Base-by-base conservation (phyloP, 352 stramenopile genomes). In the Phytophthora podocarpi region DNA sequence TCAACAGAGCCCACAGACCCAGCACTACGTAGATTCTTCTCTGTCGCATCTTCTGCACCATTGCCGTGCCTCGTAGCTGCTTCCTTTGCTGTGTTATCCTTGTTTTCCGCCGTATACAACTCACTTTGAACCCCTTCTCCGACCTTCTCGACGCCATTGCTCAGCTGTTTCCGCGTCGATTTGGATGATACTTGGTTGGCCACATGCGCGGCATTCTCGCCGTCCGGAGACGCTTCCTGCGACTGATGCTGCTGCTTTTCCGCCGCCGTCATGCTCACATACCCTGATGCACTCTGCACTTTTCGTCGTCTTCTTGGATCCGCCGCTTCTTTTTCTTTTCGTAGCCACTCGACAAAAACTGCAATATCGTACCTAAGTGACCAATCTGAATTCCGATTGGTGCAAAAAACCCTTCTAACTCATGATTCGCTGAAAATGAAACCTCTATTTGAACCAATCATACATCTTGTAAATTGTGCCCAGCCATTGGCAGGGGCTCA, bases 251-350 rank as follows among this genome's bases (percentile, higher is more conserved):
- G 30, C 6, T 62, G 41, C 30, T 72, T 36, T 41, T 59, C 64
- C 39, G 30, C 37, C 31, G 46, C 43, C 21, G 48, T 64, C 58
- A 71, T 76, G 5, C 31, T 72, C 50, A 58, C 65, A 70, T 66
- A 21, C 47, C 52, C 36, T 11, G 42, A 36, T 7, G 35, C 28
- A 2, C 2, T 26, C 16, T 18, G 23, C 3, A 11, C 55, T 45
- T 46, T 18, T 12, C 16, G n/a, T 35, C 20, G 5, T 45, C 20
- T 0, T 51, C 4, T 24, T 28, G 24, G 26, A 62, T 56, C 20
- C 37, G 21, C 27, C 20, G 27, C 36, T 66, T 64, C 37, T 55
- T 64, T 57, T 47, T 68, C 18, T 60, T 32, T 48, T 12, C 18
- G 28, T 41, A 54, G 47, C 59, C 59, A 59, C 51, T 23, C 26